Conservation (phyloP, 257 asterid species). For the Lycium barbarum region DNA sequence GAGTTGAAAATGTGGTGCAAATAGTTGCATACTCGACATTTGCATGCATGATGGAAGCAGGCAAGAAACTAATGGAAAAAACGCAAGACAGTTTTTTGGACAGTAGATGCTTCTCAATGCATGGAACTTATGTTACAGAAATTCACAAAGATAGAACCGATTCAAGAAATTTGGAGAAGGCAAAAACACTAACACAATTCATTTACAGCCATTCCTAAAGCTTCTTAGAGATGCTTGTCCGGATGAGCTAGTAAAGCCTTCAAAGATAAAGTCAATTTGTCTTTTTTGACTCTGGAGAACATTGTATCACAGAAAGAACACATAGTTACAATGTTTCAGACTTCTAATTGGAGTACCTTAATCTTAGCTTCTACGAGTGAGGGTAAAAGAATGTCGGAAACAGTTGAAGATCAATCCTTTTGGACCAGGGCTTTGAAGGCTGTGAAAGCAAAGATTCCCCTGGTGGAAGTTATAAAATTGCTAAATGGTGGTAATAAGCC, state of each 20-base stretch:
- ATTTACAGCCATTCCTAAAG: constrained; percentile 39
- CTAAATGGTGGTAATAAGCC: too few species aligned
- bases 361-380: constrained; percentile 33
- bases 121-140: constrained; percentile 52
- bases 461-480: too few species aligned
- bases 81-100: constrained; percentile 63
- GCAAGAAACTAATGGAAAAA: constrained; percentile 49
- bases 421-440: constrained; percentile 52
- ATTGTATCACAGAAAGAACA: too few species aligned
- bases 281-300: too few species aligned
- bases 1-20: too few species aligned
- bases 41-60: constrained; percentile 53
- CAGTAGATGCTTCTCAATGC: constrained; percentile 62
- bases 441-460: too few species aligned
- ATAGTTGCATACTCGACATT: constrained; percentile 43
- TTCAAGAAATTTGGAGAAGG: constrained; percentile 48
- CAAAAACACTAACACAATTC: constrained; percentile 50
- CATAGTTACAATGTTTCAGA: constrained; percentile 31
- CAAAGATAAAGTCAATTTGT: too few species aligned
- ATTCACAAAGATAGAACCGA: neutral
- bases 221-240: constrained; percentile 38
- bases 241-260: constrained; percentile 32
- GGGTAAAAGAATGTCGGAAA: constrained; percentile 45
- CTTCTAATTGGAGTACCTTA: constrained; percentile 39
- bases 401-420: constrained; percentile 51